A percentile compares a stretch with the other conserved stretches of the same genome.
phyloP scores from a whole-genome alignment of 2,329 filamentous ascomycete genomes.

The Aureobasidium uvarum region DNA sequence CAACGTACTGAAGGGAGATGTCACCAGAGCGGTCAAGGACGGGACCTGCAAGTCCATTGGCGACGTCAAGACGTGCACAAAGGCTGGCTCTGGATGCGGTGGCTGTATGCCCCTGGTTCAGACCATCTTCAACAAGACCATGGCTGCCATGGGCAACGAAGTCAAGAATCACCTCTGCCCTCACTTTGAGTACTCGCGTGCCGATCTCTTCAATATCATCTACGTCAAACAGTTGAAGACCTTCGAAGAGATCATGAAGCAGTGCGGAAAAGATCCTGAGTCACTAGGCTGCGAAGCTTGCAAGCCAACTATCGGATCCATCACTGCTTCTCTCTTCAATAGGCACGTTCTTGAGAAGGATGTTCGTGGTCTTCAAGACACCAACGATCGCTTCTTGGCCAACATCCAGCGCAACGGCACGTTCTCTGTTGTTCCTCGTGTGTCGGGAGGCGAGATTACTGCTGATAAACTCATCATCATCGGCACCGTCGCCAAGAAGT shows the following conservation, averaged over 20 bases:
- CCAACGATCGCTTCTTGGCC: constrained; percentile 81
- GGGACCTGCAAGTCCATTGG: constrained; percentile 78
- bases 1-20: constrained; percentile 83
- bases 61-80: constrained; percentile 85
- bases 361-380: constrained; percentile 76
- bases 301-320: constrained; percentile 78
- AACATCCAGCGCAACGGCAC: constrained; percentile 93
- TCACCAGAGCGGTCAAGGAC: constrained; percentile 69
- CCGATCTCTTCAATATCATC: constrained; percentile 86
- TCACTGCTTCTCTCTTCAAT: constrained; percentile 80
- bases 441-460: constrained; percentile 83
- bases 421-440: constrained; percentile 80
- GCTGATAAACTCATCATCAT: constrained; percentile 81
- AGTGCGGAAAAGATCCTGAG: constrained; percentile 66
- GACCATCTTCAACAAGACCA: constrained; percentile 85
- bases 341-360: constrained; percentile 72
- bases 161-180: constrained; percentile 83
- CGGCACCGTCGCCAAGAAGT: constrained; percentile 80
- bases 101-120: constrained; percentile 87
- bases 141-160: constrained; percentile 81
- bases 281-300: constrained; percentile 84
- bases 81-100: constrained; percentile 86
- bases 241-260: constrained; percentile 73
- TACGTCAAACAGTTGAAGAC: constrained; percentile 74
- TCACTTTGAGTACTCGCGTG: constrained; percentile 79